Evolutionary conservation across 1,139 yeast genomes (phyloP).

Genomic region (Taiozyma sp.): DNA sequence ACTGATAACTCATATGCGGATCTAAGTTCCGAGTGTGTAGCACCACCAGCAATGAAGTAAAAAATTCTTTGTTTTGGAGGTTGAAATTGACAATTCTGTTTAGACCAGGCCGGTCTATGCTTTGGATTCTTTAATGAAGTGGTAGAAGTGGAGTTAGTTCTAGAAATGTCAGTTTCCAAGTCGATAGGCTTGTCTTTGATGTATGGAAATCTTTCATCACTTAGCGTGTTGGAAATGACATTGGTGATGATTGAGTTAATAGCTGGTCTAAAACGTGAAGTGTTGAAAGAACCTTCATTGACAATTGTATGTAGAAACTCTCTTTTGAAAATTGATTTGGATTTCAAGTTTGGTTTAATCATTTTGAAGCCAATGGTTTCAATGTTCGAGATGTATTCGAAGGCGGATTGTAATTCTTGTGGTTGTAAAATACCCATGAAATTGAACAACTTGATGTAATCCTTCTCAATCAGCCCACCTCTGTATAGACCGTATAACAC

Average conservation of each 20-base stretch:
- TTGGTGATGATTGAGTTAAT: conserved; percentile 54
- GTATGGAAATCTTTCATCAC: conserved; percentile 63
- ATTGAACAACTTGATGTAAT: conserved; percentile 62
- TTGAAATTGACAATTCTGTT: conserved; percentile 36
- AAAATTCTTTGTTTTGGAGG: conserved; percentile 68
- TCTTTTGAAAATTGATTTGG: conserved; percentile 34
- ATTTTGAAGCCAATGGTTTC: conserved; percentile 63
- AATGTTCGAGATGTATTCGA: conserved; percentile 60
- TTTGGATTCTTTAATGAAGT: conserved; percentile 65
- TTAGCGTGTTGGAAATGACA: conserved; percentile 34
- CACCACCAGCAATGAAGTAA: conserved; percentile 86
- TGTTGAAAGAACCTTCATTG: conserved; percentile 64
- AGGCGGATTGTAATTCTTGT: conserved; percentile 44
- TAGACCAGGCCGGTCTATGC: conserved; percentile 83
- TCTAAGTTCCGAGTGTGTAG: conserved; percentile 78
- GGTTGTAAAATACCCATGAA: conserved; percentile 62
- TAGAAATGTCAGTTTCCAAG: conserved; percentile 31
- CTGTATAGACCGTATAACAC: conserved; percentile 75
- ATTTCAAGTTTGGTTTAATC: conserved; percentile 43
- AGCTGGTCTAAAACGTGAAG: conserved; percentile 77
- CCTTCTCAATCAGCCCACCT: conserved; percentile 78
- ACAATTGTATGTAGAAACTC: conserved; percentile 51
- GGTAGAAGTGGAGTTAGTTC: conserved; percentile 29
- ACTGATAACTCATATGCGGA: conserved; percentile 69
- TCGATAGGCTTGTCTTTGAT: conserved; percentile 68